A percentile compares a stretch with the other conserved stretches of the same genome.
Evolutionary conservation across 169 alveolate genomes (phyloP).

Genomic region (Plasmodium gonderi): DNA sequence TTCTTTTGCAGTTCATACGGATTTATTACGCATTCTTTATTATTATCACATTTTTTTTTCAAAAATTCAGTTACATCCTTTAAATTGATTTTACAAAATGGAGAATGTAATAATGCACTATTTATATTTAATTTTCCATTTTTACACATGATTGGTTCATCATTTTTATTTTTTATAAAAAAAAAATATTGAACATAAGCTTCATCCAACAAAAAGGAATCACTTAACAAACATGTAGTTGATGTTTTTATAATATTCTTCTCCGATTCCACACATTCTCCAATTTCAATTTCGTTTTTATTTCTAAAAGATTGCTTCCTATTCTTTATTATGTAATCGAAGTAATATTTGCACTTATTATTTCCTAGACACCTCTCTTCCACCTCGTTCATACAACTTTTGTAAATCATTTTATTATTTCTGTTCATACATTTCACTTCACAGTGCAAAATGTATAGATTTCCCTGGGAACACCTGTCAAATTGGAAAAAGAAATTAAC

Average conservation of each 20-base stretch:
- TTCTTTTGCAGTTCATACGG: conserved; percentile 5
- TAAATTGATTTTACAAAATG: conserved; percentile 7
- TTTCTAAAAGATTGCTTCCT: not conserved
- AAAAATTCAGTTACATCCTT: conserved; percentile 16
- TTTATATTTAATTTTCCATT: conserved; percentile 8
- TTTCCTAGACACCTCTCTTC: conserved; percentile 26
- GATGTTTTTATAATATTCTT: conserved; percentile 32
- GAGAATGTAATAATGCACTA: conserved; percentile 31
- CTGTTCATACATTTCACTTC: conserved; percentile 27
- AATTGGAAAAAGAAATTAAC: too few relatives aligned
- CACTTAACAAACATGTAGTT: conserved; percentile 17
- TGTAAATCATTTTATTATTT: conserved; percentile 9
- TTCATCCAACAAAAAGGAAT: conserved; percentile 20
- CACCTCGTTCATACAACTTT: conserved; percentile 11
- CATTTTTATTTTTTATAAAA: conserved; percentile 43
- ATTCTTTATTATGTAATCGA: not conserved
- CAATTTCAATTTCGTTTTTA: conserved; percentile 14
- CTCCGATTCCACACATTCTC: conserved; percentile 33
- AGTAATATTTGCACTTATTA: conserved; percentile 14
- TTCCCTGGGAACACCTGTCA: conserved; percentile 25
- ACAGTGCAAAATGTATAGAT: conserved; percentile 33
- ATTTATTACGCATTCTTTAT: conserved; percentile 16
- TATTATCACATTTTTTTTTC: conserved; percentile 13
- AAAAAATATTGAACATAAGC: conserved; percentile 9
- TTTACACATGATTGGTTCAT: conserved; percentile 22